Evolutionary conservation across 257 asterid species (phyloP).

Genomic region (Parsonsia alboflavescens): DNA sequence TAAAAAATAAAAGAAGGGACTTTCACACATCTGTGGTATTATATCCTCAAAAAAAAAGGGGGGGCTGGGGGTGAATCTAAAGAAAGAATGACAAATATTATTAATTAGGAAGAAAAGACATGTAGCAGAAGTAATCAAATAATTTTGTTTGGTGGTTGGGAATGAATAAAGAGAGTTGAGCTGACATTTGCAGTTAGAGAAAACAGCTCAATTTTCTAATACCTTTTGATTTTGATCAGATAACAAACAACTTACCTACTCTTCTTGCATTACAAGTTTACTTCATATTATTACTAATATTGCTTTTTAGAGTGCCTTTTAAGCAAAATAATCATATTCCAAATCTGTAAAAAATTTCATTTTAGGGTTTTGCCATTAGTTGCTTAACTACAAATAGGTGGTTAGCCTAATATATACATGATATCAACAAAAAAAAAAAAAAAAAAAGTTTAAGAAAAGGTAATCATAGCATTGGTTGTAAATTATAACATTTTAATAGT

Average conservation of each 20-base stretch:
- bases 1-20: too few species aligned
- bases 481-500: too few species aligned
- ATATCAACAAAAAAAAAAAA: too few species aligned
- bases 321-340: neutral
- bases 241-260: conserved; percentile 2
- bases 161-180: conserved; percentile 7
- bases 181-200: conserved; percentile 5
- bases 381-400: neutral
- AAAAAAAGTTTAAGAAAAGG: neutral
- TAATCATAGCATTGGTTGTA: neutral
- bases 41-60: too few species aligned
- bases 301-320: conserved; percentile 9
- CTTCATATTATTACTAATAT: neutral
- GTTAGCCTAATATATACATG: conserved; percentile 8
- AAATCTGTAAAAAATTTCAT: neutral
- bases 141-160: neutral
- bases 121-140: neutral
- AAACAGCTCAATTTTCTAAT: neutral
- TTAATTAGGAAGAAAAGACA: neutral
- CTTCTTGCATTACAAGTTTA: neutral
- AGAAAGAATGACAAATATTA: neutral
- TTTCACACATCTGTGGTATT: too few species aligned
- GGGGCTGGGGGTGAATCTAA: too few species aligned
- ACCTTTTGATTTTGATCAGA: conserved; percentile 7
- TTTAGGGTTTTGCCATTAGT: neutral